These are phyloP conservation scores for Thelonectria blattea DNA, from an alignment of 2,329 filamentous ascomycete species.

Conservation along the genomic window DNA sequence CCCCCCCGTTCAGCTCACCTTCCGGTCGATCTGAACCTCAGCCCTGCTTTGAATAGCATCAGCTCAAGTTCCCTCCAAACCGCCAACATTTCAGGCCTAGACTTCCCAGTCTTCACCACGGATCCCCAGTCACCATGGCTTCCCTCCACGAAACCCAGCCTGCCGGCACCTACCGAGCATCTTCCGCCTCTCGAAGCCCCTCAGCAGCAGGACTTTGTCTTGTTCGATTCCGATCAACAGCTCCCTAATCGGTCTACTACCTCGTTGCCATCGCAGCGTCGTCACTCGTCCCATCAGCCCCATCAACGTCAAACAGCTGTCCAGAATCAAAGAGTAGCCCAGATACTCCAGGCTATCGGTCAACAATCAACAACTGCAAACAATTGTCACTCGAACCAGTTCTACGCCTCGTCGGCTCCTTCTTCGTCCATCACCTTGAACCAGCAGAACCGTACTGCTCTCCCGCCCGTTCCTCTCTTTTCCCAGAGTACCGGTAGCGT, in stretches of 20 bases:
- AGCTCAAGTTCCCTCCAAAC: constrained; percentile 63
- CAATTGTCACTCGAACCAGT: constrained; percentile 64
- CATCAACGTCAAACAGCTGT: constrained; percentile 51
- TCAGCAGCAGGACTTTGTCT: constrained; percentile 77
- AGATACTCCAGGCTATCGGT: constrained; percentile 64
- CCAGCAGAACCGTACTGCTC: constrained; percentile 56
- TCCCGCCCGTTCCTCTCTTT: constrained; percentile 77
- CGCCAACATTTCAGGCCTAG: constrained; percentile 68
- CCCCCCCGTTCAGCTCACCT: constrained; percentile 55
- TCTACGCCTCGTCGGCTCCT: constrained; percentile 72
- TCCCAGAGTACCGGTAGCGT: constrained; percentile 63
- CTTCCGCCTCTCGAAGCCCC: constrained; percentile 56
- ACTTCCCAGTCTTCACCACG: constrained; percentile 81
- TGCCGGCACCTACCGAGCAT: constrained; percentile 67
- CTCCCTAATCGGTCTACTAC: constrained; percentile 47
- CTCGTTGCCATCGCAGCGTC: constrained; percentile 50
- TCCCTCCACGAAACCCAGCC: constrained; percentile 70
- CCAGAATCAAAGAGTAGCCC: constrained; percentile 65
- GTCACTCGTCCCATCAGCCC: constrained; percentile 53
- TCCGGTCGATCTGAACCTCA: constrained; percentile 72
- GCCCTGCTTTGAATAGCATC: constrained; percentile 63
- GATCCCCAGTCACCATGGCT: constrained; percentile 83
- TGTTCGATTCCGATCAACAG: constrained; percentile 73
- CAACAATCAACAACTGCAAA: constrained; percentile 61
- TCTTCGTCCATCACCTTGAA: constrained; percentile 65